Evolutionary conservation across 164 flowering plant genomes (phyloP).

Genomic region (Cinnamomum chago): DNA sequence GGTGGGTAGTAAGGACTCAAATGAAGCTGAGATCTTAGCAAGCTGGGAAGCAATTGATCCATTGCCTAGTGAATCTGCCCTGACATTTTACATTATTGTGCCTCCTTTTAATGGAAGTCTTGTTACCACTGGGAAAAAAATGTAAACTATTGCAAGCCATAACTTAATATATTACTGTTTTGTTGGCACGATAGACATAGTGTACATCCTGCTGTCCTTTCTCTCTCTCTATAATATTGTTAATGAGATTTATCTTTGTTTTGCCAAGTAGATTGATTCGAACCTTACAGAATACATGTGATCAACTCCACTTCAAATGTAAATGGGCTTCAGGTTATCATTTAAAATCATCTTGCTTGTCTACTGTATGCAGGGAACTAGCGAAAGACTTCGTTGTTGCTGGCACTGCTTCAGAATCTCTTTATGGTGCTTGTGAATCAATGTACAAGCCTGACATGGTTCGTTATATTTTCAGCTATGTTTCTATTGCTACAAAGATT

Average conservation of each 20-base stretch:
- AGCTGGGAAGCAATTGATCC: too few relatives aligned
- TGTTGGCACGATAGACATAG: too few relatives aligned
- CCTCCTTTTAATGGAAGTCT: too few relatives aligned
- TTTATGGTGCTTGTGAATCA: constrained; percentile 95
- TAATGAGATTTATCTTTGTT: neutral
- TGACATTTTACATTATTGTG: neutral
- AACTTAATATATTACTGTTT: too few relatives aligned
- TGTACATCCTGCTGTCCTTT: neutral
- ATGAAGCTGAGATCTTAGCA: too few relatives aligned
- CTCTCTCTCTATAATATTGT: neutral
- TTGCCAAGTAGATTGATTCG: neutral
- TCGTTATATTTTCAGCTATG: constrained; percentile 18
- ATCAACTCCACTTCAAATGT: too few relatives aligned
- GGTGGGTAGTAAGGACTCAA: too few relatives aligned
- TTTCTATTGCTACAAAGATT: constrained; percentile 5
- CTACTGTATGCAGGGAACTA: constrained; percentile 56
- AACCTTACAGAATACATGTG: too few relatives aligned
- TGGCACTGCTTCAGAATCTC: constrained; percentile 90
- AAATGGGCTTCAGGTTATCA: too few relatives aligned
- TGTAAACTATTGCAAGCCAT: too few relatives aligned
- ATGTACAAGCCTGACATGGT: constrained; percentile 98
- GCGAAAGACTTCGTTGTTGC: constrained; percentile 98
- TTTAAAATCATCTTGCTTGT: neutral
- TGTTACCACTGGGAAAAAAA: too few relatives aligned
- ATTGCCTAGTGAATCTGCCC: neutral